Base-by-base conservation (phyloP, 768 basidiomycete species). In the Suillus subaureus region DNA sequence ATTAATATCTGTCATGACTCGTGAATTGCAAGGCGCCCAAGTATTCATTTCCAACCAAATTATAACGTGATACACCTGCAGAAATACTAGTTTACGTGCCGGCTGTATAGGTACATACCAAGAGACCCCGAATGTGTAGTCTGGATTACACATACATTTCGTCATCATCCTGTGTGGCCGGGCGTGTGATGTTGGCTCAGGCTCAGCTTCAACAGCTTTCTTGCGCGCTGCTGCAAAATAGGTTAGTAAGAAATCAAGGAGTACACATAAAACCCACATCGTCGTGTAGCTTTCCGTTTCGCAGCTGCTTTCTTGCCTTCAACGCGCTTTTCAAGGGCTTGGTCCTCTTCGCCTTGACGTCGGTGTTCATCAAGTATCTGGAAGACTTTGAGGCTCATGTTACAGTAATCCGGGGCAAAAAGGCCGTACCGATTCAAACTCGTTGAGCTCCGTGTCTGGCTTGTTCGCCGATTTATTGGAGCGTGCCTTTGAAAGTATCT, bases 401-500 rank as follows among this genome's bases (percentile, higher is more conserved):
- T n/a, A 37, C 35, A 33, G 12, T 9, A 26, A 58, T 42, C 16
- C 51, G 26, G 6, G 6, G 21, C 18, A 35, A 9, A 23, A 37
- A 4, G 54, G 9, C 73, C 80, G 37, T 67, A 93, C 96, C 73
- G 84, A 83, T 76, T 98, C 96, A 72, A 99, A 99, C 78, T 99
- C 97, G 68, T 96, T 91, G 56, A 99, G 79, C 71, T 99, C 97
- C 0, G 90, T 85, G 69, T 97, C 96, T 3, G 95, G 93, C 76
- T 97, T 98, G 74, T 90, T 93, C 68, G 92, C 87, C 40, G 89
- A 90, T 78, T 97, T 98, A 79, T 97, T 97, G 39, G 87, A 79
- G n/a, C 94, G 86, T 42, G 94, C 93, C 90, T 98, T 99, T 60
- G 79, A 79, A n/a, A 99, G 84, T 65, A 99, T 98, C 73, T 99